phyloP scores from a whole-genome alignment of 2,329 filamentous ascomycete genomes.

The Ophiostoma pallidulum region DNA sequence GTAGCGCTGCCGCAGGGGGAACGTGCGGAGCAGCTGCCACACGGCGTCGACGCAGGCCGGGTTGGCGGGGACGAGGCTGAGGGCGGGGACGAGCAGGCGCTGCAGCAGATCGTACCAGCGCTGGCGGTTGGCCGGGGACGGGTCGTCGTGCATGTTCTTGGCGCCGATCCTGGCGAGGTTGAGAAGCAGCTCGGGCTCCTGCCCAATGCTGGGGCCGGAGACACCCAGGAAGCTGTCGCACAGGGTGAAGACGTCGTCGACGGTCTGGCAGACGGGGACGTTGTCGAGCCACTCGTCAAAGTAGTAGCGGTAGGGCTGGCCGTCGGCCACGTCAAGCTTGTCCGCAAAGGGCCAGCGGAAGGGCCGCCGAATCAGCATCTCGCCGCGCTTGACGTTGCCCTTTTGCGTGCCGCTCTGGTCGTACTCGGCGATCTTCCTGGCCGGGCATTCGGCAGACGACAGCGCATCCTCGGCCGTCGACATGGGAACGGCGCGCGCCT shows the following conservation, averaged over 20 bases:
- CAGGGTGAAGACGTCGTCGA: slow-evolving; percentile 84
- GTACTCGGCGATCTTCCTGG: slow-evolving; percentile 36
- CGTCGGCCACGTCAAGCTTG: slow-evolving; percentile 63
- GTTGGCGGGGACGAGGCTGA: slow-evolving; percentile 80
- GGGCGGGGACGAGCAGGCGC: slow-evolving; percentile 73
- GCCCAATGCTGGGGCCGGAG: slow-evolving; percentile 81
- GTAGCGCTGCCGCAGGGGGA: slow-evolving; percentile 68
- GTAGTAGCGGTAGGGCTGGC: slow-evolving; percentile 81
- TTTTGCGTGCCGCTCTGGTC: slow-evolving; percentile 63
- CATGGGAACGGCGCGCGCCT: slow-evolving; percentile 33
- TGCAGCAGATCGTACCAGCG: slow-evolving; percentile 83
- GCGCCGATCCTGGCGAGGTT: slow-evolving; percentile 82
- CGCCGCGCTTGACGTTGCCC: slow-evolving; percentile 54
- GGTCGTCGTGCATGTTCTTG: slow-evolving; percentile 61
- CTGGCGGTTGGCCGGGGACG: slow-evolving; percentile 56
- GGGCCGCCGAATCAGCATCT: slow-evolving; percentile 53
- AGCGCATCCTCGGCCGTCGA: slow-evolving; percentile 23
- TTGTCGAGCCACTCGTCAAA: slow-evolving; percentile 97
- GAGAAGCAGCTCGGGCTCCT: slow-evolving; percentile 65
- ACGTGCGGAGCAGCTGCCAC: slow-evolving; percentile 72
- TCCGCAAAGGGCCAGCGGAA: slow-evolving; percentile 81
- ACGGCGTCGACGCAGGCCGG: slow-evolving; percentile 77
- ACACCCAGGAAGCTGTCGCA: slow-evolving; percentile 77
- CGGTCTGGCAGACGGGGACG: slow-evolving; percentile 77
- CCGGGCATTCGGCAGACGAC: slow-evolving; percentile 24